Conservation (phyloP, 352 stramenopile species). For the Pythium biforme region DNA sequence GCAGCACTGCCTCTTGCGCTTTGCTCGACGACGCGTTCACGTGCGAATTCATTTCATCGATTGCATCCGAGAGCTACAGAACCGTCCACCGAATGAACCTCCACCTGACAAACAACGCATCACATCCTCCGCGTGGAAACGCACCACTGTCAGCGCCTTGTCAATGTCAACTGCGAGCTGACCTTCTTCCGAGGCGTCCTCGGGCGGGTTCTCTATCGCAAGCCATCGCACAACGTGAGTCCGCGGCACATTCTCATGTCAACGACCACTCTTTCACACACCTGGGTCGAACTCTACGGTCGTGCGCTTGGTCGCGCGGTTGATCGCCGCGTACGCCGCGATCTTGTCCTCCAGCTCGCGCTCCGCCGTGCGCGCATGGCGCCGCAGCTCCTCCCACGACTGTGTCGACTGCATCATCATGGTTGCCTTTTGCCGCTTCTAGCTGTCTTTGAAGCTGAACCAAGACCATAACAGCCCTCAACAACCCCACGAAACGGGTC, state of each 20-base stretch:
- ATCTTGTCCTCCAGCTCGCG: conserved; percentile 83
- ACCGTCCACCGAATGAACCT: too few relatives aligned
- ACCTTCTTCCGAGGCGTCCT: conserved; percentile 53
- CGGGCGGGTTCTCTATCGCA: conserved; percentile 61
- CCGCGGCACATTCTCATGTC: neutral
- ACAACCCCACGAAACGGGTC: neutral
- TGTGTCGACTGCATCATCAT: conserved; percentile 62
- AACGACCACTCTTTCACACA: conserved; percentile 16
- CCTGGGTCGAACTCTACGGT: conserved; percentile 59
- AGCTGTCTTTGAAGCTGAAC: conserved; percentile 18
- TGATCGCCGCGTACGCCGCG: conserved; percentile 59
- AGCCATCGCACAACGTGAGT: neutral
- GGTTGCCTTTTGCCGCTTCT: neutral
- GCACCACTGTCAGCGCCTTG: conserved; percentile 57
- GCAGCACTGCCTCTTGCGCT: conserved; percentile 86
- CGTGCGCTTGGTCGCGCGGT: conserved; percentile 43
- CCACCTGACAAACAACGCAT: neutral
- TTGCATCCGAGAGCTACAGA: conserved; percentile 73
- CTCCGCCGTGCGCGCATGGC: conserved; percentile 66
- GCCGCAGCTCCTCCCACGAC: conserved; percentile 80
- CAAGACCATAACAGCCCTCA: too few relatives aligned
- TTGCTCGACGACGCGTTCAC: conserved; percentile 71
- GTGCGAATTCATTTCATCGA: conserved; percentile 83
- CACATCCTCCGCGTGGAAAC: neutral
- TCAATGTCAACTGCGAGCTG: conserved; percentile 78